Base-by-base conservation (phyloP, 2,329 filamentous ascomycete genomes). In the Plectosphaerella sp. region DNA sequence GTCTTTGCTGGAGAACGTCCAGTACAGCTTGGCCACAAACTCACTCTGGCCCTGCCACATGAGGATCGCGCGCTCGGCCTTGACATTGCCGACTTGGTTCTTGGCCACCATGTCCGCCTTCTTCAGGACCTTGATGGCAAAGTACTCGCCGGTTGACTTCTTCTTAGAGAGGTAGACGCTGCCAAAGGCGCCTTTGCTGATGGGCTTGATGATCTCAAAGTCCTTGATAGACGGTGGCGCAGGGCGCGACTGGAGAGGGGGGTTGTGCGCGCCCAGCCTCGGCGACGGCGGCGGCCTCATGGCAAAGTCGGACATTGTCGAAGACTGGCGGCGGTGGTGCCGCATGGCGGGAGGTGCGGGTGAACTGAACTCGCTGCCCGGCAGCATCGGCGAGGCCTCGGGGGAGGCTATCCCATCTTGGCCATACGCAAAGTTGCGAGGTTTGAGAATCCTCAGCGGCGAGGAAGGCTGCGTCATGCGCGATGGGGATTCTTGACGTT, bases 51-150 rank as follows among this genome's bases (percentile, higher is more conserved):
- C 94, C 72, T 99, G 94, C 90, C 94, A 97, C 94, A 99, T 99
- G 94, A 99, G 97, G 66, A 99, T 99, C 20, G 95, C 95, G 59
- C 94, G 84, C 71, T 99, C 94, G 9, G 95, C 94, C 71, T 99
- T 97, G 64, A 99, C 94, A 64, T 99, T 99, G 60, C 94, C 96
- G 61, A 99, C 92, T 67, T 99, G 94, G 67, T 99, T 99, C 72
- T 99, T 99, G 56, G 94, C 94, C 57, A 99, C 91, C 94, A 99
- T 99, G 75, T 99, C 94, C n/a, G 94, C 92, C 72, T 99, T 99
- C 67, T 97, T 97, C 54, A 99, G 71, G 1, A 97, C 94, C 66
- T 99, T 99, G 74, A 99, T 97, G 10, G 94, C 94, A 67, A 93
- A 99, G 69, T 99, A 99, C 64, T 99, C 94, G 45, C 92, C 93